These are phyloP conservation scores for Aureobasidium sp. DNA, from an alignment of 2,329 filamentous ascomycete species.

Conservation along the genomic window DNA sequence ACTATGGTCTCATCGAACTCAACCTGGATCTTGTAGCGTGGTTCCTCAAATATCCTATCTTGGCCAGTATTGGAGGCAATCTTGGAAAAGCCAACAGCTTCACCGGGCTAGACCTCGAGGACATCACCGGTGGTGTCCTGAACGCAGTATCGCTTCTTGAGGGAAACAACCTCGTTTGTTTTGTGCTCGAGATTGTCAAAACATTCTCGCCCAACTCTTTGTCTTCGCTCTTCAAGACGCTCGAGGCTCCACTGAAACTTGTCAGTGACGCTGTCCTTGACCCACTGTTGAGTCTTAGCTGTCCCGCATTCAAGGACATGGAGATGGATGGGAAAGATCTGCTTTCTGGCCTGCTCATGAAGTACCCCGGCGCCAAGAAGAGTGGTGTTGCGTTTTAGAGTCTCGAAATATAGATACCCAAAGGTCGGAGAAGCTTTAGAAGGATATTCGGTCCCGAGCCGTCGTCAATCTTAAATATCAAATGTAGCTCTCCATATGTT, in stretches of 20 bases:
- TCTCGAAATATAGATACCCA: background rate
- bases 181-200: constrained; percentile 44
- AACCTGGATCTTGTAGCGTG: constrained; percentile 24
- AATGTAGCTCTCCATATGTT: too few species aligned
- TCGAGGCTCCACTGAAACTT: constrained; percentile 36
- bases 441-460: too few species aligned
- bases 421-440: too few species aligned
- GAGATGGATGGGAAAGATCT: constrained; percentile 1
- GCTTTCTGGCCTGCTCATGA: background rate
- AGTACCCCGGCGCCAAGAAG: constrained; percentile 1
- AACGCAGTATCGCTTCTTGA: constrained; percentile 47
- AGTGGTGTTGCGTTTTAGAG: constrained; percentile 13
- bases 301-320: constrained; percentile 29
- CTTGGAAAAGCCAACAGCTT: constrained; percentile 38
- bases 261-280: constrained; percentile 36
- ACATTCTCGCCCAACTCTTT: constrained; percentile 49
- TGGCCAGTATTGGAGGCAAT: constrained; percentile 41
- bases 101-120: constrained; percentile 36
- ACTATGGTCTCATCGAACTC: constrained; percentile 31
- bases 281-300: constrained; percentile 26
- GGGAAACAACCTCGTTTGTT: constrained; percentile 55
- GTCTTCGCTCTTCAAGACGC: constrained; percentile 39
- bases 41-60: constrained; percentile 33
- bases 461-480: too few species aligned
- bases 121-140: constrained; percentile 46